A percentile compares a stretch with the other conserved stretches of the same genome.
Evolutionary conservation across 192 early-diverging fungal species (phyloP).

Genomic region (Diversispora epigaea): DNA sequence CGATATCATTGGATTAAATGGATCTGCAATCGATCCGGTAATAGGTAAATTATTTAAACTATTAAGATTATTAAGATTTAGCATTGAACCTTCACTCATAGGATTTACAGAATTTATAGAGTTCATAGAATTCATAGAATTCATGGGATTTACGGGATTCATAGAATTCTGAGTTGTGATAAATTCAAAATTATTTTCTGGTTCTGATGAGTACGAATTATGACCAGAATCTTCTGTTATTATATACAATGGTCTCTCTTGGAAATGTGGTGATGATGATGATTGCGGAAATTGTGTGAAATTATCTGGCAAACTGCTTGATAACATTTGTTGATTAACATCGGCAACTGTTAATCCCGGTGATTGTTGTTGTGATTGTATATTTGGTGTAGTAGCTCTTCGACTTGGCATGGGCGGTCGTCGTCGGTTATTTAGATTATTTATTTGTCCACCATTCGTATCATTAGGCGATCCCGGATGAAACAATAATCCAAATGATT

Average conservation of each 20-base stretch:
- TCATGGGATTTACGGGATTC: background rate
- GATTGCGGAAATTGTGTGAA: background rate
- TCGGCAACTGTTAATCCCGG: background rate
- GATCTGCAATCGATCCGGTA: background rate
- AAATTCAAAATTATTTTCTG: background rate
- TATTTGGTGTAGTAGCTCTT: background rate
- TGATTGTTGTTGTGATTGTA: background rate
- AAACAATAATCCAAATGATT: conserved; percentile 1
- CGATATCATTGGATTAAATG: conserved; percentile 3
- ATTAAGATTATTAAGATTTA: background rate
- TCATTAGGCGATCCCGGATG: background rate
- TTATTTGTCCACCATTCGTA: background rate
- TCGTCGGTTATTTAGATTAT: background rate
- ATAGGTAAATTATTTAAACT: background rate
- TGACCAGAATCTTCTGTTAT: background rate
- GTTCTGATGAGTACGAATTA: background rate
- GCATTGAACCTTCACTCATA: background rate
- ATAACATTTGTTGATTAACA: background rate
- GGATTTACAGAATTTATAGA: no score
- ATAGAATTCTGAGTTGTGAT: background rate
- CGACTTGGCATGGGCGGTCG: background rate
- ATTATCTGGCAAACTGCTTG: conserved; percentile 2
- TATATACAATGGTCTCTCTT: conserved; percentile 10
- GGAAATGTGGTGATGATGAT: background rate
- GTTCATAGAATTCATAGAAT: no score